Base-by-base conservation (phyloP, 179 eudicot species). In the Patellifolia procumbens region DNA sequence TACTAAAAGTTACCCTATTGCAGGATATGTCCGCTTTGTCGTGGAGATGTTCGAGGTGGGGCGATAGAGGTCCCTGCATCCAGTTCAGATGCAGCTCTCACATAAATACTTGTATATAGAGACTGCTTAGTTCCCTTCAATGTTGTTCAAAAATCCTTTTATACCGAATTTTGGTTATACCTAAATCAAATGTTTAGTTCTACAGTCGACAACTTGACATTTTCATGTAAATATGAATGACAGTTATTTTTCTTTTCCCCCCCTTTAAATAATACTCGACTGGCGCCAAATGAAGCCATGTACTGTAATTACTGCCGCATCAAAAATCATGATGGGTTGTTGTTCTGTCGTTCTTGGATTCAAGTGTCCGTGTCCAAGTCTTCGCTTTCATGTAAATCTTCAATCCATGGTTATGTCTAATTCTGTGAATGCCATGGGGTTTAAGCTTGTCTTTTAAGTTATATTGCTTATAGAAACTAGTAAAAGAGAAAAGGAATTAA, bases 21-120 rank as follows among this genome's bases (percentile, higher is more conserved):
- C 87, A 92, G 97, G 52, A 83, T 92, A 43, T 91, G 97, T 81
- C 97, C 97, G 10, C 90, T 91, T 48, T 92, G 97, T 79, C 92
- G 97, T 63, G 86, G 92, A 70, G 90, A 87, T 74, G 91, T 91
- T 65, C 68, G 90, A 37, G 89, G 82, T 73, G 78, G 66, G 28
- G 55, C 77, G 63, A 53, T 71, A 29, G 89, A 86, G 69, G 74
- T 72, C 28, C 73, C 88, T 56, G 82, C 74, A 53, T 78, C 86
- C 49, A 83, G 74, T 77, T 68, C 83, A 63, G 79, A 69, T 73
- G 79, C 71, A 13, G 58, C 32, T 72, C 81, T 67, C n/a, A 37
- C 75, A n/a, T 81, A 64, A 65, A 74, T n/a, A 46, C 71, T 20
- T 82, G 80, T 82, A 75, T 59, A 78, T 62, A 74, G 59, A 58